Percentiles rank a stretch among this genome's conserved stretches.
Evolutionary conservation across 129 eudicot species (phyloP).

Genomic region (Cynara cardunculus): DNA sequence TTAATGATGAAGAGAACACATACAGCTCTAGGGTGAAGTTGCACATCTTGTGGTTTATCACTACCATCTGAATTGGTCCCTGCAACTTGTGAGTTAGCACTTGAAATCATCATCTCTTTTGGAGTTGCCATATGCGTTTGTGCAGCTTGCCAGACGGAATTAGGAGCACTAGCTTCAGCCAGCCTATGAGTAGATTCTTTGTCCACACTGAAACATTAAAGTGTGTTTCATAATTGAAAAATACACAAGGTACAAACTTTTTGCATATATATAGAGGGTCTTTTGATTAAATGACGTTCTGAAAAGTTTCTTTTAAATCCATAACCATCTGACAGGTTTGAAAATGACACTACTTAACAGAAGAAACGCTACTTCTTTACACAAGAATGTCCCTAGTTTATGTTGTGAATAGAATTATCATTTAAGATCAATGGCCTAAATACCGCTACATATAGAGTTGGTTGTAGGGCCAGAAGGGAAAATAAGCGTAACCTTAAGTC

Average conservation of each 20-base stretch:
- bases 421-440: not conserved
- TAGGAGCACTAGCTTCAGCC: conserved; percentile 69
- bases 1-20: conserved; percentile 17
- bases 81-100: conserved; percentile 47
- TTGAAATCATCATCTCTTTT: conserved; percentile 50
- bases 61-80: conserved; percentile 63
- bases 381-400: too few relatives aligned
- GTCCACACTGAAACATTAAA: conserved; percentile 49
- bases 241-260: not conserved
- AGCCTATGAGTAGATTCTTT: conserved; percentile 54
- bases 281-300: not conserved
- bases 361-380: not conserved
- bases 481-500: conserved; percentile 44
- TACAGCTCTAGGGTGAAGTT: conserved; percentile 98
- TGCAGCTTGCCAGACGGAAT: conserved; percentile 83
- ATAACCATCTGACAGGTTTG: not conserved
- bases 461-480: not conserved
- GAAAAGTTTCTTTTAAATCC: not conserved
- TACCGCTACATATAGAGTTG: not conserved
- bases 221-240: not conserved
- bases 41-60: conserved; percentile 61
- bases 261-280: not conserved
- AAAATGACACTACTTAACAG: not conserved
- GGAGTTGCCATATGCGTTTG: conserved; percentile 66
- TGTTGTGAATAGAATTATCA: not conserved